Percentiles rank a stretch among this genome's conserved stretches.
These are phyloP conservation scores for Verticillium zaregamsianum DNA, from an alignment of 2,329 filamentous ascomycete genomes.

Conservation along the genomic window DNA sequence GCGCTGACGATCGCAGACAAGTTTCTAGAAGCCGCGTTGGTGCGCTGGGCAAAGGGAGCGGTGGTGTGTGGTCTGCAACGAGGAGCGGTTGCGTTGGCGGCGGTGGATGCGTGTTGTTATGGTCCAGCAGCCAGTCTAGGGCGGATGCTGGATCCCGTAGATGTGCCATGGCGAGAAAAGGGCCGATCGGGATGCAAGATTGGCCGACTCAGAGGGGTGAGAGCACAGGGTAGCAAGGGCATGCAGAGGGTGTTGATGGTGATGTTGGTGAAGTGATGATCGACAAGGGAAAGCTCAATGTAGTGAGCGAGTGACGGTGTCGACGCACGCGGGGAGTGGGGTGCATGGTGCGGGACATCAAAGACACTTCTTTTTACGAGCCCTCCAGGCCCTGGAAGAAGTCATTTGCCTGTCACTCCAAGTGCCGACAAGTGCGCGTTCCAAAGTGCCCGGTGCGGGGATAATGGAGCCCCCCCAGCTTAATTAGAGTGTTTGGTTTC, in stretches of 20 bases:
- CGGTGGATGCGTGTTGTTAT: neutral
- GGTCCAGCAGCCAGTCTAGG: neutral
- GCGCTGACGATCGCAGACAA: neutral
- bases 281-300: neutral
- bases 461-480: neutral
- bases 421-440: neutral
- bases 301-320: neutral
- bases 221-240: neutral
- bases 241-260: neutral
- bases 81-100: neutral
- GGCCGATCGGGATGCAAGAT: constrained; percentile 1
- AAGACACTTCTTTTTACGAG: neutral
- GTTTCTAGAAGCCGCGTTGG: neutral
- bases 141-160: neutral
- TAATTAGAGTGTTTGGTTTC: neutral
- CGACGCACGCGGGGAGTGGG: neutral
- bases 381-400: neutral
- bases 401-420: neutral
- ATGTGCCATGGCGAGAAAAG: neutral
- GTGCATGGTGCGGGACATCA: neutral
- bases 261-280: neutral
- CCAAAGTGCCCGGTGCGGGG: neutral
- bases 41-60: neutral
- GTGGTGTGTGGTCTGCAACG: neutral
- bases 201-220: neutral